Base-by-base conservation (phyloP, 106 monocot species). In the Dendrobium catenatum region DNA sequence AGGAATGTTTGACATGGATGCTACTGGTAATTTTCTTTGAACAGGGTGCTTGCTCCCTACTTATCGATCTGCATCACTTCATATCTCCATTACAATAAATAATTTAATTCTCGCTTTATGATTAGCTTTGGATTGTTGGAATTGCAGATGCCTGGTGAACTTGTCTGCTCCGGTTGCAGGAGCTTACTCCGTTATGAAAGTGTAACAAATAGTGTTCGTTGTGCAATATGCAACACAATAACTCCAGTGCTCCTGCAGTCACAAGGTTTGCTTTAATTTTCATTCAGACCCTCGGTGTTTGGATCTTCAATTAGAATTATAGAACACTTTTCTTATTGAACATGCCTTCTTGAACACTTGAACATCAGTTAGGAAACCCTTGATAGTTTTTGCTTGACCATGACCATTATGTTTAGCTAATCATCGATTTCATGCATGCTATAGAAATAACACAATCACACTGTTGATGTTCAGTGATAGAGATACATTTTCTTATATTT, bases 161-260 rank as follows among this genome's bases (percentile, higher is more conserved):
- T 92, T 86, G 87, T 87, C 73, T 92, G 92, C 79, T 77, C 55
- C 70, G 92, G 92, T 55, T 92, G 92, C 78, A 89, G 92, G 83
- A 89, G 72, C 47, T 20, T 87, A 73, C 92, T 92, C 80, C 85
- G 87, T 59, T 92, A 92, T 42, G 84, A 87, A 0, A 80, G 87
- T 68, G 85, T 89, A 49, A 84, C 92, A 43, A 74, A 87, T 29
- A 92, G 86, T 82, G 92, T 92, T 37, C 82, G 87, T 49, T 92
- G 92, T 87, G 87, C 89, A 84, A 72, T 92, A 87, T 92, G 92
- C 80, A 86, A 61, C 73, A 84, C 89, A 49, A 80, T 92, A 58
- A 92, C 87, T 61, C 48, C 88, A 44, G 83, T 83, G 8, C 70
- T 55, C 41, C 77, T 77, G 55, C 74, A 43, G 44, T 43, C 43